phyloP scores from a whole-genome alignment of 768 basidiomycete genomes.

The Cyclocybe aegerita region DNA sequence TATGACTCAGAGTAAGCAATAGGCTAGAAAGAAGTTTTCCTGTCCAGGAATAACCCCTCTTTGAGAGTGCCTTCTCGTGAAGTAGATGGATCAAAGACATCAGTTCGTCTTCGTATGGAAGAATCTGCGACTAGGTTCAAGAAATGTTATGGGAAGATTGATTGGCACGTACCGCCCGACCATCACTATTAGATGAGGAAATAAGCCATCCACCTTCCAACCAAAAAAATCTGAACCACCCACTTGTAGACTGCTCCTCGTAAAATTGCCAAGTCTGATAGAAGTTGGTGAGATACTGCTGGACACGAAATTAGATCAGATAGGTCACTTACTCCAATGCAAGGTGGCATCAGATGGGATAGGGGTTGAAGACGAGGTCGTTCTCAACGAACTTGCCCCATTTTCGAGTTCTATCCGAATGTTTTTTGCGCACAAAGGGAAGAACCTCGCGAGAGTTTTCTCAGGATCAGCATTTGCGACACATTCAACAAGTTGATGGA shows the following conservation, averaged over 20 bases:
- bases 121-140: slow-evolving; percentile 40
- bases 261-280: slow-evolving; percentile 67
- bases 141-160: neutral
- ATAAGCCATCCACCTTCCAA: slow-evolving; percentile 2
- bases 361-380: slow-evolving; percentile 67
- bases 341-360: slow-evolving; percentile 82
- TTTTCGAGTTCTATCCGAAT: slow-evolving; percentile 80
- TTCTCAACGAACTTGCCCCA: slow-evolving; percentile 75
- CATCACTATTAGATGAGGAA: slow-evolving; percentile 40
- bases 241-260: slow-evolving; percentile 82
- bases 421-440: slow-evolving; percentile 67
- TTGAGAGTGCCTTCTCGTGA: slow-evolving; percentile 70
- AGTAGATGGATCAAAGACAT: slow-evolving; percentile 61
- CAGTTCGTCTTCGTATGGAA: slow-evolving; percentile 63
- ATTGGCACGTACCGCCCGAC: slow-evolving; percentile 49
- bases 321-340: slow-evolving; percentile 70
- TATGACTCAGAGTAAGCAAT: slow-evolving; percentile 73
- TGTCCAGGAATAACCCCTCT: slow-evolving; percentile 80
- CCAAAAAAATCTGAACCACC: slow-evolving; percentile 23
- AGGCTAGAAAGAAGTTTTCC: slow-evolving; percentile 75
- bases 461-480: slow-evolving; percentile 77
- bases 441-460: slow-evolving; percentile 78
- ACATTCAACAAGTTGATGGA: slow-evolving; percentile 84
- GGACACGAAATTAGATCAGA: slow-evolving; percentile 1
- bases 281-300: neutral